phyloP scores from a whole-genome alignment of 805 yeast species.

The Candida caryicola region DNA sequence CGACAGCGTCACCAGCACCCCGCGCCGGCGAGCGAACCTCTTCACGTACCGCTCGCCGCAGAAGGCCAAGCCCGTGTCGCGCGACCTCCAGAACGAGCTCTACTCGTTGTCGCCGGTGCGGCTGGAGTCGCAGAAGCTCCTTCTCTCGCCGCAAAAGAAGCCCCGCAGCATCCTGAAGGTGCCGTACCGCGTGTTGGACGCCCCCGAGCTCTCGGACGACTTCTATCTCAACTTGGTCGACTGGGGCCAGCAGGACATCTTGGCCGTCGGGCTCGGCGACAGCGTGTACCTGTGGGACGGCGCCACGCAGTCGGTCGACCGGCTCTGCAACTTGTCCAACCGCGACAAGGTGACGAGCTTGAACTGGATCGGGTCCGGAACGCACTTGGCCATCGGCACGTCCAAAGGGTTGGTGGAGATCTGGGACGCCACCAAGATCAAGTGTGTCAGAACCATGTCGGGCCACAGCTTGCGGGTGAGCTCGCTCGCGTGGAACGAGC shows the following conservation, averaged over 20 bases:
- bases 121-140: slow-evolving; percentile 75
- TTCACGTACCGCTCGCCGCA: slow-evolving; percentile 75
- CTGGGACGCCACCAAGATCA: slow-evolving; percentile 84
- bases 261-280: slow-evolving; percentile 88
- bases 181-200: slow-evolving; percentile 91
- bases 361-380: slow-evolving; percentile 92
- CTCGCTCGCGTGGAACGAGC: slow-evolving; percentile 92
- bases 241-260: slow-evolving; percentile 87
- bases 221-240: slow-evolving; percentile 89
- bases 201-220: slow-evolving; percentile 93
- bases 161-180: slow-evolving; percentile 77
- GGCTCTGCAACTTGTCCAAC: slow-evolving; percentile 65
- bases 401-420: slow-evolving; percentile 84
- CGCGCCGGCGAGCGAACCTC: slow-evolving; percentile 51
- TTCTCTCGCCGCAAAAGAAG: slow-evolving; percentile 79
- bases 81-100: slow-evolving; percentile 67
- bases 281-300: slow-evolving; percentile 92
- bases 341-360: slow-evolving; percentile 77
- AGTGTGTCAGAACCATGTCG: slow-evolving; percentile 85
- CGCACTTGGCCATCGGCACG: slow-evolving; percentile 93
- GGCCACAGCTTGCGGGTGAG: slow-evolving; percentile 87
- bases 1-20: slow-evolving; percentile 29
- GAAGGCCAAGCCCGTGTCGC: slow-evolving; percentile 57
- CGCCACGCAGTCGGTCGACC: slow-evolving; percentile 73
- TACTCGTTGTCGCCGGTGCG: slow-evolving; percentile 86